Conservation (phyloP, 139 green algal species). For the Picochlorum sp. region DNA sequence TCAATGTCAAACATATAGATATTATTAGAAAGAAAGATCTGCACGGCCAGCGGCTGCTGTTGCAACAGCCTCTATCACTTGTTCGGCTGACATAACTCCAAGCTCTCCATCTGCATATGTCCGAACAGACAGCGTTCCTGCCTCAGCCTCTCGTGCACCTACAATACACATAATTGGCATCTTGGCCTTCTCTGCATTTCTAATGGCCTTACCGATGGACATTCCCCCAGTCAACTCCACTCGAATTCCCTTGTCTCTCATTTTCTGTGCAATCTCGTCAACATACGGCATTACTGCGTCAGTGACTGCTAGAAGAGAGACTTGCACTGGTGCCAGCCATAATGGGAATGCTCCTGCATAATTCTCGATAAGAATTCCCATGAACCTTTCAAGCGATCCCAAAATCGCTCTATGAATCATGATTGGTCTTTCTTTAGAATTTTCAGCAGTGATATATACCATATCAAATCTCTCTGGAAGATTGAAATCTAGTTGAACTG, state of each 20-base stretch:
- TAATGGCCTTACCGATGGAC: conserved; percentile 49
- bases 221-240: conserved; percentile 43
- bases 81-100: conserved; percentile 24
- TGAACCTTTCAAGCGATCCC: conserved; percentile 86
- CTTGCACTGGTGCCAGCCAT: conserved; percentile 85
- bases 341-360: conserved; percentile 84
- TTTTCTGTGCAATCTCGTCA: conserved; percentile 36
- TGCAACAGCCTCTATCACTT: conserved; percentile 14
- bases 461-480: conserved; percentile 90
- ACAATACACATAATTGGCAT: conserved; percentile 77
- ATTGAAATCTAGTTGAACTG: conserved; percentile 96
- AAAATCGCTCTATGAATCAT: conserved; percentile 98
- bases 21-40: no score
- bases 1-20: not conserved
- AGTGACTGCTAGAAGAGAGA: conserved; percentile 71
- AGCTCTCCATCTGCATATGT: conserved; percentile 53
- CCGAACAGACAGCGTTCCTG: conserved; percentile 46
- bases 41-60: not conserved
- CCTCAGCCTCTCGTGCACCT: conserved; percentile 57
- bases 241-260: conserved; percentile 47
- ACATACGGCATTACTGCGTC: conserved; percentile 54
- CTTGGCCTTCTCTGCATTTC: conserved; percentile 72
- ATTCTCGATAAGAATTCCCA: conserved; percentile 97
- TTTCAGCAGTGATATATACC: conserved; percentile 66
- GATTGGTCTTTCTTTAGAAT: conserved; percentile 73